Base-by-base conservation (phyloP, 352 stramenopile species). In the Phytophthora ramorum region DNA sequence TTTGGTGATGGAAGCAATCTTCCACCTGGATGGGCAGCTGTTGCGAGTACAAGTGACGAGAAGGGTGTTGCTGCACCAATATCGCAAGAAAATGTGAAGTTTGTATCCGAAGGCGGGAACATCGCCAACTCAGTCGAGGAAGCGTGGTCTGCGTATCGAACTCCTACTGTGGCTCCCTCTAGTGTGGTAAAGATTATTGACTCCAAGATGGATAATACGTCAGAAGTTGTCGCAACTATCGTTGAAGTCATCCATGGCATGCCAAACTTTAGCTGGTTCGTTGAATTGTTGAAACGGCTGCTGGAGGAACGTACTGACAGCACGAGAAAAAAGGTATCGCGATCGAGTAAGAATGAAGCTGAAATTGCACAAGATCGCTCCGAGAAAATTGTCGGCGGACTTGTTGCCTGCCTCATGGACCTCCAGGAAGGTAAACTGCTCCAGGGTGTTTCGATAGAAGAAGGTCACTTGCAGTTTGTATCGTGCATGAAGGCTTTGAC, bases 161-260 rank as follows among this genome's bases (percentile, higher is more conserved):
- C 63, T 14, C 78, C 81, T 8, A 58, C 68, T 9, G 65, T 95
- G 14, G 84, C 71, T 4, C 87, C 87, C 35, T 79, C 81, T 19
- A 91, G 81, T 47, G 67, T 93, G 41, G 79, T 85, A 13, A 88
- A 89, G 57, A 85, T 38, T 47, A 91, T 90, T 24, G 58, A 66
- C 14, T 82, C 76, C 7, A 95, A 92, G 52, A 13, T 76, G 0
- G 85, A 93, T 40, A 83, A 91, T 59, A 85, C 74, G 8, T 64
- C 67, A 24, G 74, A 89, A 35, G 65, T 89, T 24, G 76, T 91
- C 14, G 64, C 67, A 49, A 90, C 85, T 6, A 93, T 96, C 37
- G 61, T 96, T 49, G 85, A 94, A 57, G 88, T 94, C 9, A 84
- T 87, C 43, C 81, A 93, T 44, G 80, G 85, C 13, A 81, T 93